Evolutionary conservation across 2,329 filamentous ascomycete species (phyloP).

Genomic region (Uncinocarpus reesii): DNA sequence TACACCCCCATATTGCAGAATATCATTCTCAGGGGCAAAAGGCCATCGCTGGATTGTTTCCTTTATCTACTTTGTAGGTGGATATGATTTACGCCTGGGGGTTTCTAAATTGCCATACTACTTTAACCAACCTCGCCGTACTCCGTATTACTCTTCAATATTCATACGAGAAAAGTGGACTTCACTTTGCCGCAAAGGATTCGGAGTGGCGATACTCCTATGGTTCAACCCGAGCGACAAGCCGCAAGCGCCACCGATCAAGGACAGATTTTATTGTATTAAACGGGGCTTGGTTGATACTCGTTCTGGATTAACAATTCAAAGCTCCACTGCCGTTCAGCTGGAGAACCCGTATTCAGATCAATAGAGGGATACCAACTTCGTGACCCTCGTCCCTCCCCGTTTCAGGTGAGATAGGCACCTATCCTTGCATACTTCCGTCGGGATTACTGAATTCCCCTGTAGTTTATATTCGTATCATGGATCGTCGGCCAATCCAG

Average conservation of each 20-base stretch:
- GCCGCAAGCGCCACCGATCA: background rate
- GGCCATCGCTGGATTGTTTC: conserved; percentile 15
- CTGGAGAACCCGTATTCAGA: no score
- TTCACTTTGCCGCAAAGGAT: background rate
- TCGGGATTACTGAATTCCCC: background rate
- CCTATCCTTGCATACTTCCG: background rate
- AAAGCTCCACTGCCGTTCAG: conserved; percentile 3
- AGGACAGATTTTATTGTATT: background rate
- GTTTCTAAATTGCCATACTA: background rate
- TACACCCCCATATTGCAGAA: conserved; percentile 31
- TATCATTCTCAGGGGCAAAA: conserved; percentile 15
- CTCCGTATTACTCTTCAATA: background rate
- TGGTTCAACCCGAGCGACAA: background rate
- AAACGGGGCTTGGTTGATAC: background rate
- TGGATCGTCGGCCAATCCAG: background rate
- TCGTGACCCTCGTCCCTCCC: background rate
- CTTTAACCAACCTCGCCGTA: background rate
- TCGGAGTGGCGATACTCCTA: background rate
- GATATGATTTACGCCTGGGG: background rate
- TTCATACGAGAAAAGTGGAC: background rate
- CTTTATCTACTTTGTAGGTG: conserved; percentile 12
- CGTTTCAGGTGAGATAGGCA: background rate
- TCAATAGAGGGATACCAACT: background rate
- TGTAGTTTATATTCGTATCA: background rate
- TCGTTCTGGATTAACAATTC: background rate